phyloP scores from a whole-genome alignment of 495 filamentous ascomycete species.

The Penicillium maclennaniae region DNA sequence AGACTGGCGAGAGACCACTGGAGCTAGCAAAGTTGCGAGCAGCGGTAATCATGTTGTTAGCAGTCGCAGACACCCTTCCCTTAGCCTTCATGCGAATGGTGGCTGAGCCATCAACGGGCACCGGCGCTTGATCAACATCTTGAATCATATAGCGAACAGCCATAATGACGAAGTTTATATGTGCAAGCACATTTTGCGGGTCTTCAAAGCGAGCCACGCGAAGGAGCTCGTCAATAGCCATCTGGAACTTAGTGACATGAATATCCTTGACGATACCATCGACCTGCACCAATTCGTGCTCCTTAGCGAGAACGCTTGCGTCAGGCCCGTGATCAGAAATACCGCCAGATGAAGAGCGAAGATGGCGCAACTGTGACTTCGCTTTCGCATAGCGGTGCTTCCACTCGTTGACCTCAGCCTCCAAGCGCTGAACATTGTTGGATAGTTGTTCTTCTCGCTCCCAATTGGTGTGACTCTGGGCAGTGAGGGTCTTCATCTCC shows the following conservation, averaged over 20 bases:
- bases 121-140: conserved; percentile 61
- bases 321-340: conserved; percentile 62
- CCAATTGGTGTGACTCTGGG: conserved; percentile 70
- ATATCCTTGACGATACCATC: conserved; percentile 83
- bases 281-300: conserved; percentile 65
- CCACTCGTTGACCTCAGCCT: conserved; percentile 83
- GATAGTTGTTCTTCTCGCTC: conserved; percentile 77
- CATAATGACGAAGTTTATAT: conserved; percentile 77
- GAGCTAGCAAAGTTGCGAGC: conserved; percentile 82
- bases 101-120: conserved; percentile 34
- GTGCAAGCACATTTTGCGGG: conserved; percentile 65
- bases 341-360: conserved; percentile 76
- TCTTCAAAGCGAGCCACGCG: conserved; percentile 68
- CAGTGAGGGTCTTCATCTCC: conserved; percentile 85
- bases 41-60: conserved; percentile 93
- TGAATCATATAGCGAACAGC: conserved; percentile 76
- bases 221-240: conserved; percentile 91
- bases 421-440: conserved; percentile 66
- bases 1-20: conserved; percentile 87
- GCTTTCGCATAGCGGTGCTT: conserved; percentile 80
- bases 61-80: conserved; percentile 76
- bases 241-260: conserved; percentile 91
- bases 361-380: conserved; percentile 77
- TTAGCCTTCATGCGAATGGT: conserved; percentile 62
- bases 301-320: conserved; percentile 56